Conservation (phyloP, 2,329 filamentous ascomycete species). For the Ascochyta koolunga region DNA sequence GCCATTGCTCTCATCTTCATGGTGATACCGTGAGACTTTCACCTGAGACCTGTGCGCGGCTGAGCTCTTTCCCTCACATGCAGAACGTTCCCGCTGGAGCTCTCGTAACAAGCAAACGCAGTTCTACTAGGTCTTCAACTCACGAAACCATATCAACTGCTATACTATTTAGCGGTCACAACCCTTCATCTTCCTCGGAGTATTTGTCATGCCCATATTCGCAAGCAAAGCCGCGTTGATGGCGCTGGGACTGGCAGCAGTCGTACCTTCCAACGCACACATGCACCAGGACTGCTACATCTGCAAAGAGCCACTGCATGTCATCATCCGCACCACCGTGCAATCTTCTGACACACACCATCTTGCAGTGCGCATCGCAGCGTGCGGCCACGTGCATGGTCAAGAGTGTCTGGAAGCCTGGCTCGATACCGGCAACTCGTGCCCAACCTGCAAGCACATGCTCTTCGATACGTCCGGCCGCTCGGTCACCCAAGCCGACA, state of each 20-base stretch:
- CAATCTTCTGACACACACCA: slow-evolving; percentile 6
- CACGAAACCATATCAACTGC: neutral
- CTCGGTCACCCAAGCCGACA: neutral
- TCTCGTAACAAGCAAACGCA: neutral
- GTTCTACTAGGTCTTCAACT: too few relatives aligned
- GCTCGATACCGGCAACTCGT: slow-evolving; percentile 26
- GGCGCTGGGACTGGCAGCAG: slow-evolving; percentile 13
- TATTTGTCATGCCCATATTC: slow-evolving; percentile 19
- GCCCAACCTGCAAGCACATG: slow-evolving; percentile 25
- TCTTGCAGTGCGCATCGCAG: slow-evolving; percentile 20
- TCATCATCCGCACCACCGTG: slow-evolving; percentile 2
- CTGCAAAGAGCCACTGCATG: slow-evolving; percentile 19
- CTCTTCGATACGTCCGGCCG: slow-evolving; percentile 18
- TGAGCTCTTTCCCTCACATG: neutral
- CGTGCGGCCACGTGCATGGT: slow-evolving; percentile 28
- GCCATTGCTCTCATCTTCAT: neutral
- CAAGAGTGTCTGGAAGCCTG: slow-evolving; percentile 24
- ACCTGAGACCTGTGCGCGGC: neutral
- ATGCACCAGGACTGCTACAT: slow-evolving; percentile 26
- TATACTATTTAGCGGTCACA: neutral
- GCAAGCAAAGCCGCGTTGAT: slow-evolving; percentile 21
- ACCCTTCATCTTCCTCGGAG: neutral
- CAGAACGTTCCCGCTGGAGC: neutral
- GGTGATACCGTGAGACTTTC: neutral
- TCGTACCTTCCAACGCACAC: slow-evolving; percentile 14